These are phyloP conservation scores for Phytophthora boehmeriae DNA, from an alignment of 352 stramenopile species.

Conservation along the genomic window DNA sequence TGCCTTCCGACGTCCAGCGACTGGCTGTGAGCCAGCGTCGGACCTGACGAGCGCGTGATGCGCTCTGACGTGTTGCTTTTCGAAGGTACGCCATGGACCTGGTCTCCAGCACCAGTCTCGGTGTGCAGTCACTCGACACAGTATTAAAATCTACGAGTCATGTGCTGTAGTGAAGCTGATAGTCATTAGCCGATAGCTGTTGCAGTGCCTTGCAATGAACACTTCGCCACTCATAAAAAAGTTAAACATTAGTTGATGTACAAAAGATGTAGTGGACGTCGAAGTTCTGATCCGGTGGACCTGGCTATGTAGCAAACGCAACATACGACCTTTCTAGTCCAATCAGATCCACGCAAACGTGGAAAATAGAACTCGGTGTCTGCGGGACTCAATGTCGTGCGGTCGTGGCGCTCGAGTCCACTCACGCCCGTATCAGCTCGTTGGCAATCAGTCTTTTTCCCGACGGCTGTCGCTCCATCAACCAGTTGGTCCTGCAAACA, in stretches of 20 bases:
- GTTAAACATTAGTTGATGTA: neutral
- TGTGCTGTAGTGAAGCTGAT: too few species aligned
- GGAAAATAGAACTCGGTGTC: neutral
- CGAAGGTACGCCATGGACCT: too few species aligned
- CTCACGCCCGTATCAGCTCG: slow-evolving; percentile 3
- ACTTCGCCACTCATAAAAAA: neutral
- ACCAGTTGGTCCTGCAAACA: neutral
- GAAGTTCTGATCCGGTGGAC: slow-evolving; percentile 25
- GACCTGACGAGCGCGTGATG: neutral
- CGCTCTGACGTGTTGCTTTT: too few species aligned
- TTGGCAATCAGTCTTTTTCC: neutral
- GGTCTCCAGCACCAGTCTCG: too few species aligned
- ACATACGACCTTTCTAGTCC: neutral
- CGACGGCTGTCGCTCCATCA: neutral
- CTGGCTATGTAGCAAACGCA: slow-evolving; percentile 5
- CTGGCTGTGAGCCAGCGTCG: too few species aligned
- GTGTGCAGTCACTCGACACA: too few species aligned
- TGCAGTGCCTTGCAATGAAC: too few species aligned
- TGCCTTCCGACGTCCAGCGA: neutral
- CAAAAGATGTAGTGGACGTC: neutral
- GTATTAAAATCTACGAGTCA: too few species aligned
- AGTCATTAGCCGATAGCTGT: too few species aligned
- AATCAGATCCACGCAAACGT: neutral
- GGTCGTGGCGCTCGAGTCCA: neutral
- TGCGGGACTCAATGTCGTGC: neutral